Conservation (phyloP, 2,329 filamentous ascomycete species). For the Graphiopsis chlorocephala region DNA sequence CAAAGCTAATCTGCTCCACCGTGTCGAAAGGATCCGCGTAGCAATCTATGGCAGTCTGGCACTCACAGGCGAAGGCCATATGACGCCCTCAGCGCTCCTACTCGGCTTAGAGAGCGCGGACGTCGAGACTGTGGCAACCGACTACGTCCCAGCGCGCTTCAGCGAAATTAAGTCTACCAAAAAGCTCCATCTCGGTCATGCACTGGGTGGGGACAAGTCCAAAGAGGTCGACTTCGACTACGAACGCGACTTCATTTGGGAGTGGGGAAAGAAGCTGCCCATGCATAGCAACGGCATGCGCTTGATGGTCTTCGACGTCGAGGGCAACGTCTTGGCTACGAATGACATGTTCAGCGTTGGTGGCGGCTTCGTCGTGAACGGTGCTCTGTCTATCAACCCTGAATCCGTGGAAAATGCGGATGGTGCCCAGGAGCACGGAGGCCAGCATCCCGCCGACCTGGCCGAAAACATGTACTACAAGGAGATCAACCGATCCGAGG, state of each 20-base stretch:
- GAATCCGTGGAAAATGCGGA: slow-evolving; percentile 19
- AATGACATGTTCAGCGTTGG: slow-evolving; percentile 54
- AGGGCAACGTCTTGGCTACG: slow-evolving; percentile 48
- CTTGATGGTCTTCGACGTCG: slow-evolving; percentile 49
- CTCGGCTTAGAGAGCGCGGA: slow-evolving; percentile 51
- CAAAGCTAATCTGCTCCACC: slow-evolving; percentile 46
- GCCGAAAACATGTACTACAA: slow-evolving; percentile 55
- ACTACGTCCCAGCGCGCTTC: slow-evolving; percentile 49
- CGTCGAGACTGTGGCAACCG: slow-evolving; percentile 51
- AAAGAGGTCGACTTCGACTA: slow-evolving; percentile 52
- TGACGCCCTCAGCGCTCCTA: slow-evolving; percentile 51
- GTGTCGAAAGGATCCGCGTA: slow-evolving; percentile 49
- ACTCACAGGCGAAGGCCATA: slow-evolving; percentile 52
- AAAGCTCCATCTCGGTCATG: slow-evolving; percentile 45
- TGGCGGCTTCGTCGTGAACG: slow-evolving; percentile 54
- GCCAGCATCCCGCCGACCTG: slow-evolving; percentile 47
- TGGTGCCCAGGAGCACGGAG: slow-evolving; percentile 24
- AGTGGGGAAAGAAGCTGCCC: slow-evolving; percentile 53
- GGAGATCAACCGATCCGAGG: slow-evolving; percentile 48
- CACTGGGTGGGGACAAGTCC: slow-evolving; percentile 40
- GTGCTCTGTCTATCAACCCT: slow-evolving; percentile 45
- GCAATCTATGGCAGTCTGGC: slow-evolving; percentile 52
- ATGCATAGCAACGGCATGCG: slow-evolving; percentile 55
- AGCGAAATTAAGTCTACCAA: slow-evolving; percentile 47
- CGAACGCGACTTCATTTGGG: slow-evolving; percentile 50